These are phyloP conservation scores for Vinca minor DNA, from an alignment of 257 asterid species.

Conservation along the genomic window DNA sequence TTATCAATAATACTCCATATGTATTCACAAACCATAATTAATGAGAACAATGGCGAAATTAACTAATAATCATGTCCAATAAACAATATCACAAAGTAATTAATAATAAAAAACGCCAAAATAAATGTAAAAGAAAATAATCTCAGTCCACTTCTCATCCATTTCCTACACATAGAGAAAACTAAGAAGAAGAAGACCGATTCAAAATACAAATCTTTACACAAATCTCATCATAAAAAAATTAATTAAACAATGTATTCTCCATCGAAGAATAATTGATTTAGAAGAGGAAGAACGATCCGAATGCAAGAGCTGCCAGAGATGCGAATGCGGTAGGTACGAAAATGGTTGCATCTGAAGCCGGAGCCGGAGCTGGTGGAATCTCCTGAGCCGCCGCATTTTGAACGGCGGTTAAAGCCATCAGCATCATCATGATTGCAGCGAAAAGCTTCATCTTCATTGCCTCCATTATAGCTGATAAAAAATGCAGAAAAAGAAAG, in stretches of 20 bases:
- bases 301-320: slow-evolving; percentile 29
- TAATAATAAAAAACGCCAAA: too few relatives aligned
- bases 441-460: slow-evolving; percentile 37
- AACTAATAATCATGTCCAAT: neutral
- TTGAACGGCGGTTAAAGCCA: slow-evolving; percentile 27
- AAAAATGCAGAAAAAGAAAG: neutral
- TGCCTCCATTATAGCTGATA: slow-evolving; percentile 43
- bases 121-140: slow-evolving; percentile 6
- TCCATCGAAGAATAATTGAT: neutral
- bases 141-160: slow-evolving; percentile 11
- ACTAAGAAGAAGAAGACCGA: slow-evolving; percentile 8
- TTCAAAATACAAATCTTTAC: slow-evolving; percentile 1
- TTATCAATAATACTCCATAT: too few relatives aligned
- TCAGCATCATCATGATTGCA: slow-evolving; percentile 25
- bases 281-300: slow-evolving; percentile 37
- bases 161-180: neutral
- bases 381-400: slow-evolving; percentile 24
- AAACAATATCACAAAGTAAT: neutral
- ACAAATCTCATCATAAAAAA: neutral
- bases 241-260: neutral
- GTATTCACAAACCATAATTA: neutral
- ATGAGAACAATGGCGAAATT: neutral
- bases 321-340: slow-evolving; percentile 38
- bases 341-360: slow-evolving; percentile 29
- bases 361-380: slow-evolving; percentile 29